These are phyloP conservation scores for Stachybotrys echinatus DNA, from an alignment of 2,329 filamentous ascomycete genomes.

Conservation along the genomic window DNA sequence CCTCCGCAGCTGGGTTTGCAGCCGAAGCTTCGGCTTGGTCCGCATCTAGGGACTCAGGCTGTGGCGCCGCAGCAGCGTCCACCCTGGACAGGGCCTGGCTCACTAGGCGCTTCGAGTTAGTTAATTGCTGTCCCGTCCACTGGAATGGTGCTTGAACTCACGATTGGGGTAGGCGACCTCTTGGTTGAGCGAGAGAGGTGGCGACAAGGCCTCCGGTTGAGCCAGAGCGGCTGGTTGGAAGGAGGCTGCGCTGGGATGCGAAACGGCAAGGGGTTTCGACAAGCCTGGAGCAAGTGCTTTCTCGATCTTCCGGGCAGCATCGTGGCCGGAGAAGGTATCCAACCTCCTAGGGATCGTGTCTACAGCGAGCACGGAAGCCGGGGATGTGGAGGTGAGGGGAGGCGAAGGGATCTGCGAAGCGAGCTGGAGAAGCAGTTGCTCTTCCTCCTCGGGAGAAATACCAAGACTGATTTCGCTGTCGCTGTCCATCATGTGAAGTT, in stretches of 20 bases:
- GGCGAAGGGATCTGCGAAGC: slow-evolving; percentile 12
- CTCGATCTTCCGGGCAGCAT: not conserved
- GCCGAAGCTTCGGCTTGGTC: not conserved
- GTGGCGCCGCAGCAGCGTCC: slow-evolving; percentile 8
- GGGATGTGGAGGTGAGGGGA: not conserved
- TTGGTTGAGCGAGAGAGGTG: slow-evolving; percentile 12
- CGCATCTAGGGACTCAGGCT: slow-evolving; percentile 4
- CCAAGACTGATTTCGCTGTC: slow-evolving; percentile 43
- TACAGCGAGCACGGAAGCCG: not conserved
- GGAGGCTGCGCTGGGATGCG: not conserved
- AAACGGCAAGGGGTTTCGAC: not conserved
- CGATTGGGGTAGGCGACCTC: slow-evolving; percentile 46
- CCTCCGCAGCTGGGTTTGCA: not conserved
- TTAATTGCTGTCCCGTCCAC: slow-evolving; percentile 39
- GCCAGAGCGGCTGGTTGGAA: too few species aligned
- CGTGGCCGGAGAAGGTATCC: not conserved
- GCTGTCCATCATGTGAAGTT: slow-evolving; percentile 20
- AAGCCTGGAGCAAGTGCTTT: not conserved
- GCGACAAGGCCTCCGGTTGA: slow-evolving; percentile 1
- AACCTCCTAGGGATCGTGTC: not conserved
- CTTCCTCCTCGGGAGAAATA: slow-evolving; percentile 38
- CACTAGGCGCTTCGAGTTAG: slow-evolving; percentile 62
- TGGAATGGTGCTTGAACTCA: slow-evolving; percentile 28
- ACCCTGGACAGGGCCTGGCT: slow-evolving; percentile 34
- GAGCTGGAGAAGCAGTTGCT: slow-evolving; percentile 31